Evolutionary conservation across 2,329 filamentous ascomycete genomes (phyloP).

Genomic region (Xylaria multiplex): DNA sequence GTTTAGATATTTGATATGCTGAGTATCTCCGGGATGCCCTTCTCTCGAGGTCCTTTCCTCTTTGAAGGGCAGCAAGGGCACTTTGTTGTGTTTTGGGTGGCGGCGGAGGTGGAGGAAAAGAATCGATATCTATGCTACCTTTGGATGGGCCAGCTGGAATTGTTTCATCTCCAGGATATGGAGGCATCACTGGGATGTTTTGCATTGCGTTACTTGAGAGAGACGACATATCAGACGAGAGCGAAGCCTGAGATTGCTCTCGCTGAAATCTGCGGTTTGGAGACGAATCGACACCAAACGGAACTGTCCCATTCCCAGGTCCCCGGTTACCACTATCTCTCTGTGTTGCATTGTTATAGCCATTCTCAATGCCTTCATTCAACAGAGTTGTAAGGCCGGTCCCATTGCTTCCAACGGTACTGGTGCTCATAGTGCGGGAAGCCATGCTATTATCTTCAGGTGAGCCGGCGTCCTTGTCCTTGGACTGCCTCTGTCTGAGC

Average conservation of each 20-base stretch:
- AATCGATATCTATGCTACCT: slow-evolving; percentile 66
- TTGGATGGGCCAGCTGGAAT: slow-evolving; percentile 57
- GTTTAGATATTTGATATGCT: slow-evolving; percentile 95
- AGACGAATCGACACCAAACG: slow-evolving; percentile 52
- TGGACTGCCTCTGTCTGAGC: slow-evolving; percentile 71
- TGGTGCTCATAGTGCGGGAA: slow-evolving; percentile 66
- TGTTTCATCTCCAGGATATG: slow-evolving; percentile 71
- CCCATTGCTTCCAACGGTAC: slow-evolving; percentile 66
- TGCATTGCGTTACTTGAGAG: slow-evolving; percentile 81
- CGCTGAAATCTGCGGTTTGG: slow-evolving; percentile 61
- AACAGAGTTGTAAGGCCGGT: slow-evolving; percentile 68
- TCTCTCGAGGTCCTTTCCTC: slow-evolving; percentile 90
- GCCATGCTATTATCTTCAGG: slow-evolving; percentile 53
- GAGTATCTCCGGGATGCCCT: slow-evolving; percentile 94
- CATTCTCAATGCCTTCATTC: slow-evolving; percentile 68
- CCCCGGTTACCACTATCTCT: slow-evolving; percentile 47
- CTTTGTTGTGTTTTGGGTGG: slow-evolving; percentile 86
- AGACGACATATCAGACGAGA: slow-evolving; percentile 70
- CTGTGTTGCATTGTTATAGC: slow-evolving; percentile 57
- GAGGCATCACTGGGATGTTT: slow-evolving; percentile 77
- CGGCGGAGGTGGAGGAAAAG: slow-evolving; percentile 79
- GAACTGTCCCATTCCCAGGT: slow-evolving; percentile 34
- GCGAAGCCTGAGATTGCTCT: slow-evolving; percentile 62
- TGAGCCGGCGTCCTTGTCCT: slow-evolving; percentile 62
- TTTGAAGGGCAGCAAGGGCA: slow-evolving; percentile 88